phyloP scores from a whole-genome alignment of 768 basidiomycete species.

The Russula earlei region DNA sequence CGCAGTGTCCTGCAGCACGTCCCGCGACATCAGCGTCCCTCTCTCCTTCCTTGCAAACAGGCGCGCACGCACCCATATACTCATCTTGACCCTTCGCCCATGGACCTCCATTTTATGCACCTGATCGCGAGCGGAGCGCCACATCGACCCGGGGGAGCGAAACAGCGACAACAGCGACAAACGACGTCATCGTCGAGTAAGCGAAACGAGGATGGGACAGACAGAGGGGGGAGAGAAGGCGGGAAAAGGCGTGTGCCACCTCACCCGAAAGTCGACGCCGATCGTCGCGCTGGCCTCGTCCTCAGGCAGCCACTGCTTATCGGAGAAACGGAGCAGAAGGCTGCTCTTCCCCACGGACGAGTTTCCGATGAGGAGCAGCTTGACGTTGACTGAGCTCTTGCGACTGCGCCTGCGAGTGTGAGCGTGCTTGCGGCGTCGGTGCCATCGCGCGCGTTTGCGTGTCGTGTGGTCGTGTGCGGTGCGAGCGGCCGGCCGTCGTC shows the following conservation, averaged over 20 bases:
- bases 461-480: no score
- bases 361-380: slow-evolving; percentile 78
- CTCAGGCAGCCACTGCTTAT: slow-evolving; percentile 89
- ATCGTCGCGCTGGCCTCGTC: slow-evolving; percentile 84
- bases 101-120: slow-evolving; percentile 84
- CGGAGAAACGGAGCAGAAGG: slow-evolving; percentile 87
- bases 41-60: no score
- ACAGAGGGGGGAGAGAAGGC: background rate
- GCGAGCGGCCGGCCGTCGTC: no score
- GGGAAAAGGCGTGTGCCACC: no score
- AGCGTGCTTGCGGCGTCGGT: background rate
- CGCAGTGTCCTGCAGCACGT: slow-evolving; percentile 67
- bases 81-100: slow-evolving; percentile 81
- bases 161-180: no score
- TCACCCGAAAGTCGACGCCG: slow-evolving; percentile 76
- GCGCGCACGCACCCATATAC: slow-evolving; percentile 87
- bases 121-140: slow-evolving; percentile 29
- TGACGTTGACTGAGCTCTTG: slow-evolving; percentile 50
- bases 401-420: no score
- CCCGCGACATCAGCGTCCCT: no score
- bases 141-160: no score
- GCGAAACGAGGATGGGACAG: no score
- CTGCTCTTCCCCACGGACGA: slow-evolving; percentile 91
- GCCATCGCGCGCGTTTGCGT: slow-evolving; percentile 1
- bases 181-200: background rate